Evolutionary conservation across 2,329 filamentous ascomycete species (phyloP), one percentile per base, ranked within the genome.

Genomic region (Basipetospora chlamydospora): DNA sequence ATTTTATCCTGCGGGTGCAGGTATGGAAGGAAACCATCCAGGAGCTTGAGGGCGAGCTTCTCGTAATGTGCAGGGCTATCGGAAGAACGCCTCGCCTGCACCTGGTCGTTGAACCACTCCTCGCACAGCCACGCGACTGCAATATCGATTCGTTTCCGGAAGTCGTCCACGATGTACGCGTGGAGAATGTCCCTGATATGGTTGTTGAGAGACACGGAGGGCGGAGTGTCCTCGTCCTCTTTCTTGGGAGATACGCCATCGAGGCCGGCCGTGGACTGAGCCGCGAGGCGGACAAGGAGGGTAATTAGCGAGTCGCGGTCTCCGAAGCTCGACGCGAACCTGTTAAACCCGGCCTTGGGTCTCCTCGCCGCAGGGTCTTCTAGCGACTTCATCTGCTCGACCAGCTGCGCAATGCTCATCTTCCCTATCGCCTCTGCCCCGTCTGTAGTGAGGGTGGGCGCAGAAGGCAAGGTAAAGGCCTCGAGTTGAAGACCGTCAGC

Each of bases 81-180:
- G 62, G 9, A 54, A 53, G 23, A 55, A 56, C n/a, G 51, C 37
- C 55, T 63, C 39, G 50, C 60, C 42, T 54, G 59, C 44, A 61
- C 58, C 54, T 57, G 76, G 54, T 96, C 88, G 48, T 87, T 92
- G 57, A 94, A 96, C 88, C 90, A 98, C 58, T 98, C 90, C 55
- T 98, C 90, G 47, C 80, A 93, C 12, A 98, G 67, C 90, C 90
- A 98, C 6, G 80, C 78, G 35, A 96, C 85, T 1, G 86, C 88
- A 16, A 90, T 73, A 46, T 92, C 87, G 43, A 96, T 87, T 29
- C 90, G 78, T 43, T 72, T 77, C 38, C 88, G 77, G 59, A 94
- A 98, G 52, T 96, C 88, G 44, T 92, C 85, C 43, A 96, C 72
- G 33, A 96, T 72, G 53, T 93, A 95, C 37, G 73, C 69, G 56